Base-by-base conservation (phyloP, 768 basidiomycete species). In the Trametopsis cervina region DNA sequence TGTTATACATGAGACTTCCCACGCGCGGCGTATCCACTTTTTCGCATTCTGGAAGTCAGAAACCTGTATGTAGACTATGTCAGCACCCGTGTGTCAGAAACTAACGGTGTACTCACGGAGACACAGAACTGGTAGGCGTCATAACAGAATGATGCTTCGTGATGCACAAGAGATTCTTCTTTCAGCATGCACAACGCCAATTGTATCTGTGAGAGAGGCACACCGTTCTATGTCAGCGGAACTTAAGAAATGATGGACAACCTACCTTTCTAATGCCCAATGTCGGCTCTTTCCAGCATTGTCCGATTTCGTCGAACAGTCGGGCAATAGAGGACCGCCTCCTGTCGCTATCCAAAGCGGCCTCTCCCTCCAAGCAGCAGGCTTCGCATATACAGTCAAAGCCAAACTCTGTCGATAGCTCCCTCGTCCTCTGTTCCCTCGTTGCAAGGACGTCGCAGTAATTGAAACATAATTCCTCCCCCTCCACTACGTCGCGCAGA, bases 71-170 rank as follows among this genome's bases (percentile, higher is more conserved):
- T 50, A 2, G 52, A 53, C n/a, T 49, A 44, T 17, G 51, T 51
- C 26, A 29, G 36, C 40, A 33, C 22, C 11, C 4, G 24, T 18
- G 6, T n/a, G 12, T 20, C 33, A 13, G 21, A 6, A 1, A 20
- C n/a, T 10, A 23, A 27, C 21, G 9, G 13, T 21, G 17, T 21
- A 42, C 37, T 10, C 22, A 45, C 44, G 24, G 58, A 29, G 9
- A 60, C 55, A 44, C 61, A 64, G 49, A 64, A 57, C 46, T 64
- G 63, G 52, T 59, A 62, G 1, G 63, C 61, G 40, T 62, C 61
- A 40, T 62, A 64, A 46, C 55, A 58, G 52, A 64, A 62, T 3
- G 61, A 59, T 7, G 60, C 55, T 35, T 58, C 57, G 44, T 59
- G 61, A 40, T 58, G 57, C 2, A 60, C 51, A 26, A 64, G 57